Evolutionary conservation across 768 basidiomycete species (phyloP).

Genomic region (Leccinum subtestaceum): DNA sequence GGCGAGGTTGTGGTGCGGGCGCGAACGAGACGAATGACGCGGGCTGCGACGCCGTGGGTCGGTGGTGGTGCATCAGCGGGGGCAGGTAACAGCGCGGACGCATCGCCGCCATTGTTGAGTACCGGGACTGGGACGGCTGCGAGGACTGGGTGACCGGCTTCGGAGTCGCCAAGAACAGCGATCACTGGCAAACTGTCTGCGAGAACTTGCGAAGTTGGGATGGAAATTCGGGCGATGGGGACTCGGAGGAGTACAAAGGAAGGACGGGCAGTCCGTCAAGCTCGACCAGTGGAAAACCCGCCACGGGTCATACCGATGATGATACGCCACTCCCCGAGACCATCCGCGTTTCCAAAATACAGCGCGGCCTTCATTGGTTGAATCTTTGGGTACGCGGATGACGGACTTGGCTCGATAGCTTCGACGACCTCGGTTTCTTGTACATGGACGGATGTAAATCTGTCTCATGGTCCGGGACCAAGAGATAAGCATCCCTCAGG

Average conservation of each 20-base stretch:
- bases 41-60: conserved; percentile 68
- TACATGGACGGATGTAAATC: too few relatives aligned
- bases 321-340: too few relatives aligned
- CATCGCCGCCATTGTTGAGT: conserved; percentile 20
- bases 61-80: conserved; percentile 29
- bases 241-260: conserved; percentile 65
- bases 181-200: conserved; percentile 56
- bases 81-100: not conserved
- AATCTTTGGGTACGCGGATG: too few relatives aligned
- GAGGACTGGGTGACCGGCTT: conserved; percentile 59
- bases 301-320: too few relatives aligned
- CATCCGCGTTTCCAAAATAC: too few relatives aligned
- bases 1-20: conserved; percentile 44
- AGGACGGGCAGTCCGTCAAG: conserved; percentile 55
- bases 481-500: too few relatives aligned
- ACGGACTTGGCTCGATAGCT: too few relatives aligned
- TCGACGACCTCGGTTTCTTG: too few relatives aligned
- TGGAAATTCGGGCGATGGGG: conserved; percentile 60
- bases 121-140: conserved; percentile 58
- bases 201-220: conserved; percentile 59
- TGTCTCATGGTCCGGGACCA: too few relatives aligned
- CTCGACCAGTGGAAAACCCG: too few relatives aligned
- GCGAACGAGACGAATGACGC: conserved; percentile 65
- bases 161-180: conserved; percentile 64
- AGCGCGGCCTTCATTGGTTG: too few relatives aligned